Evolutionary conservation across 2,329 filamentous ascomycete genomes (phyloP), one percentile per base, ranked within the genome.

Genomic region (Penicillium sp.): DNA sequence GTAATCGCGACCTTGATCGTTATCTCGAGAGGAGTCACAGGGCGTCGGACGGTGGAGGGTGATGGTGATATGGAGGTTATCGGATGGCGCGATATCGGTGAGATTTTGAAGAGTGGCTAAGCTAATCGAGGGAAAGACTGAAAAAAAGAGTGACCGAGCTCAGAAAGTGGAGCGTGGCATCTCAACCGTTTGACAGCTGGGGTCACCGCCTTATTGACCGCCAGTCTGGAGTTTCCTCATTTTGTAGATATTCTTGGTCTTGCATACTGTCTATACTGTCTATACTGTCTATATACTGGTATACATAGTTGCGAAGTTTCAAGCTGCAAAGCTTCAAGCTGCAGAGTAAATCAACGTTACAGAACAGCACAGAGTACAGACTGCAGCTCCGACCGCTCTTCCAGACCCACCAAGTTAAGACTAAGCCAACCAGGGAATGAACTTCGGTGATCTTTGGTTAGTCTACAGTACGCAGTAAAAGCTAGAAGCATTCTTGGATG

Each of bases 141-240:
- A 29, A 36, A 40, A 32, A n/a, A 20, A 20, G 42, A 47, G 39
- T 35, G 26, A 42, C 28, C 20, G 32, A 43, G 41, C 42, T 47
- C 22, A 11, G 24, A 24, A 37, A 54, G 55, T 57, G 55, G 56
- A 55, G 37, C 49, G 49, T 59, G 56, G 51, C 56, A 58, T 55
- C 50, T 52, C 47, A 42, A 40, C 47, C n/a, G 44, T 44, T 38
- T 47, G 47, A 44, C 40, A 48, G 43, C 50, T 49, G 49, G 49
- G 50, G 52, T 50, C 40, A 59, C 56, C 56, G 56, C 56, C 51
- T 51, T 51, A 45, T 42, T 51, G 48, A 54, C 51, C 53, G 51
- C 50, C 39, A 38, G 34, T 42, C 24, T 10, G 31, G 20, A n/a
- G 29, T 20, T 20, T 20, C 18, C 34, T 2, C 8, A 13, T n/a